Evolutionary conservation across 129 eudicot species (phyloP).

Genomic region (Chrysanthemum makinoi): DNA sequence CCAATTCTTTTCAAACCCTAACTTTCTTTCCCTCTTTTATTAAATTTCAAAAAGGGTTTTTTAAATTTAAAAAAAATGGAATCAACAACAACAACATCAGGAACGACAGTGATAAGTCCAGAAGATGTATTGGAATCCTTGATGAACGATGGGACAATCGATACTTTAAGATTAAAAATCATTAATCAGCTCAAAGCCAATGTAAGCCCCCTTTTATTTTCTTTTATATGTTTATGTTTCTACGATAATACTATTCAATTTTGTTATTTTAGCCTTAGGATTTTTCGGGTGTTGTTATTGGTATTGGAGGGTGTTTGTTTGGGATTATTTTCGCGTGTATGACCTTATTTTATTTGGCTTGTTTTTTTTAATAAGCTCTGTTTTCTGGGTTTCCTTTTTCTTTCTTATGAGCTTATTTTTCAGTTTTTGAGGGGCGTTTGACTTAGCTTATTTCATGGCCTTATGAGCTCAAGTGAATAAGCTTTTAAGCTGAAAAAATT

Average conservation of each 20-base stretch:
- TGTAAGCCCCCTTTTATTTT: conserved; percentile 26
- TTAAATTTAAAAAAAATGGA: conserved; percentile 30
- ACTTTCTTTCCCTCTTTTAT: too few species aligned
- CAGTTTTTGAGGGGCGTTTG: too few species aligned
- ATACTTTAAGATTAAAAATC: conserved; percentile 68
- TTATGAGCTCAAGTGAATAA: too few species aligned
- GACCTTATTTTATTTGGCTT: too few species aligned
- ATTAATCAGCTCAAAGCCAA: conserved; percentile 92
- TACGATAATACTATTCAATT: background rate
- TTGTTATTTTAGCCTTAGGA: background rate
- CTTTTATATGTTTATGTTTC: background rate
- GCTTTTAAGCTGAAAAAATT: too few species aligned
- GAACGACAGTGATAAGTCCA: conserved; percentile 59
- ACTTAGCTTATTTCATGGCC: too few species aligned
- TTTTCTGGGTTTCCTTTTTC: too few species aligned
- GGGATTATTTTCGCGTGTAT: background rate
- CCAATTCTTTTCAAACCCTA: too few species aligned
- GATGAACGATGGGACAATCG: conserved; percentile 97
- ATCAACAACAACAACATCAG: conserved; percentile 29
- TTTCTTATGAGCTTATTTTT: too few species aligned
- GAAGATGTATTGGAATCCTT: conserved; percentile 85
- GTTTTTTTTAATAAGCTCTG: too few species aligned
- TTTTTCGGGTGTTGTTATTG: too few species aligned
- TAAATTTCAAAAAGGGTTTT: background rate
- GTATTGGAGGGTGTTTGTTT: background rate